Evolutionary conservation across 345 rosid genomes (phyloP), one percentile per base, ranked within the genome.

Genomic region (Dovyalis caffra): DNA sequence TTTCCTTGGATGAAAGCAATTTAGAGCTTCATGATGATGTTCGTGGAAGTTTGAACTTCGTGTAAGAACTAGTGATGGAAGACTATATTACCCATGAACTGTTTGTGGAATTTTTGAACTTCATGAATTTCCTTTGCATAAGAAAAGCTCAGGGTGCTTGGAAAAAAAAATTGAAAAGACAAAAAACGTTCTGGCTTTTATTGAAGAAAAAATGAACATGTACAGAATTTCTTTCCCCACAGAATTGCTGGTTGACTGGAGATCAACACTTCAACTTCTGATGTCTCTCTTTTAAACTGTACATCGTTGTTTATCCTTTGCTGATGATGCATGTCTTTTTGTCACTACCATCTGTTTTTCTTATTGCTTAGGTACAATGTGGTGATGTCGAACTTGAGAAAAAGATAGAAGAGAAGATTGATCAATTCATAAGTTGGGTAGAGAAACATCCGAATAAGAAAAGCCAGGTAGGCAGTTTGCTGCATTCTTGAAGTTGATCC

Each of bases 401-500:
- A 91, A 93, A 93, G 85, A 91, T 95, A 47, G 96, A 93, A 69
- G 97, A 95, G 76, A 95, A 87, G 88, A 90, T 93, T 72, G 99
- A 95, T 51, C 96, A 93, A 9, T 91, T 90, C 81, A 81, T 95
- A 34, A 87, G 82, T 82, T 91, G 96, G 98, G 96, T 89, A 8
- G 98, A 91, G 83, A 95, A 91, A 82, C 99, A 91, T 38, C 97
- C 97, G 0, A 95, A 93, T 87, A 93, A 93, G 89, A 95, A 93
- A 84, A 91, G 90, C 78, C 98, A 93, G 97, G 99, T 91, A 9
- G 47, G 62, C 78, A 34, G 32, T 65, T 74, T 70, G 25, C 38
- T 26, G 9, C 20, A 16, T 37, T 20, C 61, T 63, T 33, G 68
- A n/a, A 14, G 70, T 15, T 64, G 26, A 37, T 31, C 18, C 34